Conservation (phyloP, 768 basidiomycete species). For the Neoboletus subvelutipes region DNA sequence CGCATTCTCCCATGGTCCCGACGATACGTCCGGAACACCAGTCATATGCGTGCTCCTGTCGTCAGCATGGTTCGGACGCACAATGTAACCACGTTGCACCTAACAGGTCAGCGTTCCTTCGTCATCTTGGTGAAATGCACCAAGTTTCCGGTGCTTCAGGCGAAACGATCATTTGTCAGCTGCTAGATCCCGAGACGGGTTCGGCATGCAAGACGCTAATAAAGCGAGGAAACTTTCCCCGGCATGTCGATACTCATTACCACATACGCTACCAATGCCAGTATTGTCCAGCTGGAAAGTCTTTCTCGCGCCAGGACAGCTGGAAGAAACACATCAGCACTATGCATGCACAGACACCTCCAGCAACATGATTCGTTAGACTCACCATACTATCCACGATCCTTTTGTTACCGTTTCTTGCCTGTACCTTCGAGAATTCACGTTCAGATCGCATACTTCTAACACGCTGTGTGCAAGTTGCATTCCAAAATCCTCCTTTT, state of each 20-base stretch:
- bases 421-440: background rate
- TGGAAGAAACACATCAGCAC: slow-evolving; percentile 10
- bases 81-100: slow-evolving; percentile 4
- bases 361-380: background rate
- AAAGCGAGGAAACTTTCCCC: slow-evolving; percentile 15
- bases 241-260: slow-evolving; percentile 23
- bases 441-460: background rate
- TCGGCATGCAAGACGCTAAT: slow-evolving; percentile 1
- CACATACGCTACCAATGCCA: slow-evolving; percentile 13
- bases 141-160: slow-evolving; percentile 9
- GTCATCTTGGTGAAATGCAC: slow-evolving; percentile 13
- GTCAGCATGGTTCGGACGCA: background rate
- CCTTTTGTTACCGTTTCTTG: background rate
- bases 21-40: background rate
- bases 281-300: slow-evolving; percentile 7
- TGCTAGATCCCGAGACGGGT: slow-evolving; percentile 3
- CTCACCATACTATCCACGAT: background rate
- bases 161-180: slow-evolving; percentile 1
- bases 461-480: too few species aligned
- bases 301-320: slow-evolving; percentile 27
- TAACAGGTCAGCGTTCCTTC: slow-evolving; percentile 13
- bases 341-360: slow-evolving; percentile 1
- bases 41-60: slow-evolving; percentile 17
- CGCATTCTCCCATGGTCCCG: background rate
- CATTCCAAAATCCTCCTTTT: background rate